phyloP scores from a whole-genome alignment of 2,329 filamentous ascomycete species.

The Lizonia empirigonia region DNA sequence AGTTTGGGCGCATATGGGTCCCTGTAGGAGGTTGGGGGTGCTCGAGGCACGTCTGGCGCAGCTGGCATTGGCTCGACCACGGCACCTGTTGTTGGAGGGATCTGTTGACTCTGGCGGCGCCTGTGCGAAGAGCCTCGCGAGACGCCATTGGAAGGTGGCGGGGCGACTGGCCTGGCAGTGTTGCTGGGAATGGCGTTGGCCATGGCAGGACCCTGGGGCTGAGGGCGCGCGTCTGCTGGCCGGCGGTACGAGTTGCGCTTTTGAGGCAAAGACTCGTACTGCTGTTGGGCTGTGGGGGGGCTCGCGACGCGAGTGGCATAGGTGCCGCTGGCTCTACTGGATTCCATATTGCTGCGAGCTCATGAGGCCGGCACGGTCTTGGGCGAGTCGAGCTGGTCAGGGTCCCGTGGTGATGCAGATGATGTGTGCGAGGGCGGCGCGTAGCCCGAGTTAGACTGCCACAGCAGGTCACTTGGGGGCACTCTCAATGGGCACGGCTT shows the following conservation, averaged over 20 bases:
- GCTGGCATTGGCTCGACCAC: slow-evolving; percentile 41
- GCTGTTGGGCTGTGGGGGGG: slow-evolving; percentile 28
- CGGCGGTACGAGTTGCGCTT: slow-evolving; percentile 44
- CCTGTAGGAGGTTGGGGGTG: slow-evolving; percentile 52
- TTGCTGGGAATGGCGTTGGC: slow-evolving; percentile 35
- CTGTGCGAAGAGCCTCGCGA: slow-evolving; percentile 33
- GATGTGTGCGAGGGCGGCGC: slow-evolving; percentile 18
- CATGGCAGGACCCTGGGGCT: slow-evolving; percentile 23
- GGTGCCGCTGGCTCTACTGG: slow-evolving; percentile 28
- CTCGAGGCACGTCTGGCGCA: slow-evolving; percentile 66
- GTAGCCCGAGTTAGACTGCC: slow-evolving; percentile 26
- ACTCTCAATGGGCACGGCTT: slow-evolving; percentile 20
- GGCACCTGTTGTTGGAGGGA: slow-evolving; percentile 32
- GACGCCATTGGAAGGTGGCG: slow-evolving; percentile 23
- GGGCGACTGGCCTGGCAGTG: slow-evolving; percentile 35
- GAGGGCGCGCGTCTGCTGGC: slow-evolving; percentile 38
- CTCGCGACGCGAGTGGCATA: slow-evolving; percentile 14
- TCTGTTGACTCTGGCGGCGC: slow-evolving; percentile 41
- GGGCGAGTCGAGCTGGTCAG: slow-evolving; percentile 1
- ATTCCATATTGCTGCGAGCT: slow-evolving; percentile 38
- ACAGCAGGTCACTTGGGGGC: slow-evolving; percentile 23
- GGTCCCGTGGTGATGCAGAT: slow-evolving; percentile 12
- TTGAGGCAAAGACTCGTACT: slow-evolving; percentile 38
- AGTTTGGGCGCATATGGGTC: slow-evolving; percentile 46
- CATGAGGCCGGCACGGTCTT: slow-evolving; percentile 23